A percentile compares a stretch with the other conserved stretches of the same genome.
These are phyloP conservation scores for Emmonsiellopsis sp. DNA, from an alignment of 2,329 filamentous ascomycete genomes.

Conservation along the genomic window DNA sequence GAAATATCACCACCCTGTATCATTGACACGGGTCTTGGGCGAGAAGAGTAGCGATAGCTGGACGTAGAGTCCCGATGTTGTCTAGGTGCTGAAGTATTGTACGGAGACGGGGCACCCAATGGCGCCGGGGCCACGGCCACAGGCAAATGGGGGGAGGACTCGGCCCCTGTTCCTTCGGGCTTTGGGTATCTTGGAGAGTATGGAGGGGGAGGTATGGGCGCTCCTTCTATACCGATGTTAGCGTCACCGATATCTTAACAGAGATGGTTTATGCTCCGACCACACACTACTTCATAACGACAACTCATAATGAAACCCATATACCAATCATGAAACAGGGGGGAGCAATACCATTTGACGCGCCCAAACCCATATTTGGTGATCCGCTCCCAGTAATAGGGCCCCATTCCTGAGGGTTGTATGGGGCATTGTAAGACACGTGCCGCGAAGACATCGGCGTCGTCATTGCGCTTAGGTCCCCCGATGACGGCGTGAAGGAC, in stretches of 20 bases:
- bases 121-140: not conserved
- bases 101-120: not conserved
- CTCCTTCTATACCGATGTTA: not conserved
- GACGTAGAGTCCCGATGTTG: not conserved
- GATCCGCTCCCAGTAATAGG: constrained; percentile 21
- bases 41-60: constrained; percentile 5
- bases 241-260: not conserved
- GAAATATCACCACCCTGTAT: constrained; percentile 1
- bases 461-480: constrained; percentile 24
- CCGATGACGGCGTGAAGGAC: constrained; percentile 28
- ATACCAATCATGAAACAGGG: not conserved
- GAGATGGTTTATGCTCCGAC: no score
- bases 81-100: not conserved
- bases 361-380: constrained; percentile 16
- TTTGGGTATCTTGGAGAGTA: constrained; percentile 9
- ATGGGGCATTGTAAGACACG: constrained; percentile 32
- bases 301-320: not conserved
- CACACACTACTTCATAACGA: not conserved
- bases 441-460: constrained; percentile 37
- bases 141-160: not conserved
- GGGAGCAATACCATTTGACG: constrained; percentile 20
- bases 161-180: not conserved
- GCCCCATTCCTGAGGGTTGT: constrained; percentile 42
- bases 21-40: constrained; percentile 8
- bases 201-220: constrained; percentile 9